Evolutionary conservation across 2,329 filamentous ascomycete genomes (phyloP), one percentile per base, ranked within the genome.

Genomic region (Polytolypa hystricis): DNA sequence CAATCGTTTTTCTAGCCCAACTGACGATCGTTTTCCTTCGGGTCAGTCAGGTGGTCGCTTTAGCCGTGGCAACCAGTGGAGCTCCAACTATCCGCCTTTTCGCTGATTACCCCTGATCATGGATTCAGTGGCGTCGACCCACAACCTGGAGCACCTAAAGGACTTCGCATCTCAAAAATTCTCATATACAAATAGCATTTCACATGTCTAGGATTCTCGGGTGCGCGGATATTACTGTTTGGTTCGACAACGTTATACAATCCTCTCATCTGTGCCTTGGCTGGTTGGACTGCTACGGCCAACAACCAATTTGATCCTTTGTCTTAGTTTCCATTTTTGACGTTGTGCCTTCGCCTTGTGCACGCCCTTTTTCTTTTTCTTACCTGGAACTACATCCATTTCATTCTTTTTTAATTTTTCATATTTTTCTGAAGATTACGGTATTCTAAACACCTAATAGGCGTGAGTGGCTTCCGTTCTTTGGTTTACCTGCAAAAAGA

Each of bases 1-100:
- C 37, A 76, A 64, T 43, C 67, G 69, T 33, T 69, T 67, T 48
- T 58, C 78, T 57, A 70, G 70, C 43, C 71, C 74, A 39, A 55
- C 51, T 17, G 59, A 62, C 18, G 60, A 63, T 14, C 52, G 58
- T 26, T 55, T 55, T 33, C 44, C 52, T 15, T 38, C 48, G 25
- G 33, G 69, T 39, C 60, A 61, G 39, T 62, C 51, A 33, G 47
- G 50, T 19, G 48, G 49, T 26, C 55, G 60, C 27, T 58, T 58
- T 40, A 49, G 42, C 36, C 59, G 59, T 15, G 54, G 53, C 27
- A 50, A 41, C 38, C 57, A 61, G 40, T 64, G 60, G 60, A 51
- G 46, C 30, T 40, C 57, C 25, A 52, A 43, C 37, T 61, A 61
- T 40, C 47, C 55, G 12, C 53, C 55, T 16, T 61, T 59, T 42